These are phyloP conservation scores for Aspergillus asperescens DNA, from an alignment of 495 filamentous ascomycete genomes.

Conservation along the genomic window DNA sequence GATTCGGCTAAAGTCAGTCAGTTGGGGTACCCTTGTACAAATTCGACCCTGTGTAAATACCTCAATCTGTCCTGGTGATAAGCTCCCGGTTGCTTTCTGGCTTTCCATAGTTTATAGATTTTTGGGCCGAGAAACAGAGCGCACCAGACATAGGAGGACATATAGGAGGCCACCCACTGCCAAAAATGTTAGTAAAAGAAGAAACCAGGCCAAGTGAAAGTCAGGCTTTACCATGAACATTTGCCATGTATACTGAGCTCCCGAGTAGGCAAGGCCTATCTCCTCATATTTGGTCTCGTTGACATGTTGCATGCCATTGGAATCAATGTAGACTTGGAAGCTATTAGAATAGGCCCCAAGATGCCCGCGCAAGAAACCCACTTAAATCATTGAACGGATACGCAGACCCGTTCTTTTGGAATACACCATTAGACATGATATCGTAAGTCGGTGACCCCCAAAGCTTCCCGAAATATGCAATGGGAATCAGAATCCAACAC, in stretches of 20 bases:
- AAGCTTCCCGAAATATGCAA: constrained; percentile 50
- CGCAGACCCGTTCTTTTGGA: constrained; percentile 43
- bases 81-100: not conserved
- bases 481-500: constrained; percentile 52
- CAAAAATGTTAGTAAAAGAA: not conserved
- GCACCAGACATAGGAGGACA: constrained; percentile 5
- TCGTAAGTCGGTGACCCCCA: constrained; percentile 43
- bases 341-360: not conserved
- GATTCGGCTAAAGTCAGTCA: not conserved
- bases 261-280: constrained; percentile 48
- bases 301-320: constrained; percentile 16
- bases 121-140: not conserved
- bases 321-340: not conserved
- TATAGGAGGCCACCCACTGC: constrained; percentile 2
- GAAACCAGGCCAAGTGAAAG: not conserved
- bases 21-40: not conserved
- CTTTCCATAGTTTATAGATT: constrained; percentile 1
- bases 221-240: constrained; percentile 43
- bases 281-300: constrained; percentile 51
- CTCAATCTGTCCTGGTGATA: constrained; percentile 4
- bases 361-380: not conserved
- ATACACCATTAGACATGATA: constrained; percentile 51
- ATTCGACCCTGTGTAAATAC: not conserved
- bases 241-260: constrained; percentile 48
- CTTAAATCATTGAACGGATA: constrained; percentile 44